Conservation (phyloP, 768 basidiomycete species). For the Sporobolomyces pararoseus region DNA sequence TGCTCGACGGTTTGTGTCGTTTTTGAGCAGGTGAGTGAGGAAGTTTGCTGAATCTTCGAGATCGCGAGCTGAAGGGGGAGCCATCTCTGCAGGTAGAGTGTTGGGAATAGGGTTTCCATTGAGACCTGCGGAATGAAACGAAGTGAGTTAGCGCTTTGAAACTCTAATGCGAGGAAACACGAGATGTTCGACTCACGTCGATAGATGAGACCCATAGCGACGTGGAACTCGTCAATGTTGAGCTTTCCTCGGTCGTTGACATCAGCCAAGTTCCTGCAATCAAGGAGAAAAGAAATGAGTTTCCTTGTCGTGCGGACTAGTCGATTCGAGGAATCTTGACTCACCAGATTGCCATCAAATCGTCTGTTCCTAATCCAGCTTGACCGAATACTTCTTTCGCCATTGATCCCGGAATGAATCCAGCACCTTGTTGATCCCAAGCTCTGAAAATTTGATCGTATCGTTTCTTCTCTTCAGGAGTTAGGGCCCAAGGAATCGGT, state of each 20-base stretch:
- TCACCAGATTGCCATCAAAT: slow-evolving; percentile 88
- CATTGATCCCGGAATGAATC: slow-evolving; percentile 78
- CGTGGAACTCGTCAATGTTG: slow-evolving; percentile 92
- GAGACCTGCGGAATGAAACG: slow-evolving; percentile 57
- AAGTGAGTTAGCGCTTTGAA: too few relatives aligned
- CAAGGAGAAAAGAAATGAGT: background rate
- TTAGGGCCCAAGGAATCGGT: slow-evolving; percentile 78
- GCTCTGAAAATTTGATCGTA: slow-evolving; percentile 94
- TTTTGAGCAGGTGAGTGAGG: slow-evolving; percentile 77
- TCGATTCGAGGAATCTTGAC: slow-evolving; percentile 45
- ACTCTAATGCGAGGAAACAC: too few relatives aligned
- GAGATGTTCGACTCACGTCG: slow-evolving; percentile 78
- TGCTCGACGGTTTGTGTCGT: slow-evolving; percentile 67
- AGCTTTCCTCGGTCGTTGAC: slow-evolving; percentile 89
- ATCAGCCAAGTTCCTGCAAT: slow-evolving; percentile 79
- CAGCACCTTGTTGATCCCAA: slow-evolving; percentile 78
- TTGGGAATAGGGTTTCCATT: slow-evolving; percentile 90
- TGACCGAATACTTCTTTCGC: slow-evolving; percentile 92
- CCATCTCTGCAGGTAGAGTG: slow-evolving; percentile 76
- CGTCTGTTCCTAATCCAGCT: slow-evolving; percentile 81
- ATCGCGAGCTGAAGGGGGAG: slow-evolving; percentile 85
- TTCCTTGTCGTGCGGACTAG: background rate
- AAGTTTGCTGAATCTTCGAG: slow-evolving; percentile 85
- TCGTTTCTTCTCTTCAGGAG: slow-evolving; percentile 86
- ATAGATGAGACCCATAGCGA: slow-evolving; percentile 97